phyloP scores from a whole-genome alignment of 2,329 filamentous ascomycete genomes.

The Ceratocystis diversiconidia region DNA sequence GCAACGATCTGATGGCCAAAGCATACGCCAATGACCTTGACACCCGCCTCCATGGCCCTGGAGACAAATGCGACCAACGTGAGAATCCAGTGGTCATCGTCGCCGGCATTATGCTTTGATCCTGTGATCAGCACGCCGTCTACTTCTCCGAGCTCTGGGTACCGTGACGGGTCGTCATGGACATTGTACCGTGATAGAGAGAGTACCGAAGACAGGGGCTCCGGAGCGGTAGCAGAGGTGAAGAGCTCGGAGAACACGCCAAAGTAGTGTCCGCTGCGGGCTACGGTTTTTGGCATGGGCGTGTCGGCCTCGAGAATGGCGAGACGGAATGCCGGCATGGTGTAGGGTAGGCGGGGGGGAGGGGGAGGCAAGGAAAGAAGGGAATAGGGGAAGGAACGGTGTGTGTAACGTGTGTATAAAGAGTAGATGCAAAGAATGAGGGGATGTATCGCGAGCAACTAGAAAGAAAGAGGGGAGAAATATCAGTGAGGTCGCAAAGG shows the following conservation, averaged over 20 bases:
- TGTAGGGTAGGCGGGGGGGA: background rate
- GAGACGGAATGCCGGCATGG: slow-evolving; percentile 48
- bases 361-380: background rate
- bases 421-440: too few species aligned
- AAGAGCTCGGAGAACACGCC: slow-evolving; percentile 54
- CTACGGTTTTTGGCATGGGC: slow-evolving; percentile 48
- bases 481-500: too few species aligned
- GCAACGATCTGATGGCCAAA: slow-evolving; percentile 81
- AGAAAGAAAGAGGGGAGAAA: too few species aligned
- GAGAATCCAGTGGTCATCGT: slow-evolving; percentile 60
- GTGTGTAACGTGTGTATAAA: background rate
- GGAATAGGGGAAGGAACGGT: background rate
- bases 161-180: slow-evolving; percentile 36
- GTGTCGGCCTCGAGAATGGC: slow-evolving; percentile 82
- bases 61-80: slow-evolving; percentile 56
- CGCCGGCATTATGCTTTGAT: slow-evolving; percentile 58
- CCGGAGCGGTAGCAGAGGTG: slow-evolving; percentile 32
- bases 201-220: slow-evolving; percentile 34
- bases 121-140: slow-evolving; percentile 78
- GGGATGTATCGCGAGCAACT: too few species aligned
- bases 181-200: slow-evolving; percentile 57
- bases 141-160: slow-evolving; percentile 58
- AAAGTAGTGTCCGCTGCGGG: slow-evolving; percentile 57
- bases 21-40: slow-evolving; percentile 66
- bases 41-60: slow-evolving; percentile 42